Conservation (phyloP, 352 stramenopile species). For the Phytophthora capsici region DNA sequence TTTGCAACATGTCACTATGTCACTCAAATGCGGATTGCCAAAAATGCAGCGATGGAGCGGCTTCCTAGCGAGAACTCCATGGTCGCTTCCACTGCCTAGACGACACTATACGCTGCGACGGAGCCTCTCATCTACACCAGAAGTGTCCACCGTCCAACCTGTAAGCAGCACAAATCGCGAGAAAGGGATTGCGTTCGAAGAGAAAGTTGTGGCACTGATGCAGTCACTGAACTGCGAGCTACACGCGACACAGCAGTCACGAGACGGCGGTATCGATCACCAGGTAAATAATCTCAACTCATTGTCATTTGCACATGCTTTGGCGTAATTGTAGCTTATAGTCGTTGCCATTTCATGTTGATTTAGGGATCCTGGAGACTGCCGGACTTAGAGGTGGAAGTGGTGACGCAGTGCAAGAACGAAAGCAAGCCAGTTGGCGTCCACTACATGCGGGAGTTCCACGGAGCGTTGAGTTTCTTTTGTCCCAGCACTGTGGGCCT, state of each 20-base stretch:
- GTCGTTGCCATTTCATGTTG: conserved; percentile 2
- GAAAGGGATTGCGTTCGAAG: conserved; percentile 71
- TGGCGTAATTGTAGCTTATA: background rate
- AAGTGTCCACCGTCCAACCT: background rate
- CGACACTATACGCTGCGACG: conserved; percentile 2
- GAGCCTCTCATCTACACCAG: conserved; percentile 5
- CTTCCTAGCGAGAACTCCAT: conserved; percentile 1
- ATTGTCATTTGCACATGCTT: background rate
- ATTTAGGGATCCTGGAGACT: conserved; percentile 68
- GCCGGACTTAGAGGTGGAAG: conserved; percentile 62
- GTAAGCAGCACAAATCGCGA: conserved; percentile 28
- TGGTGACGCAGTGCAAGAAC: conserved; percentile 88
- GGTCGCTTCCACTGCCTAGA: background rate
- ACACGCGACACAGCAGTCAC: conserved; percentile 63
- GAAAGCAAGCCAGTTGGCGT: conserved; percentile 74
- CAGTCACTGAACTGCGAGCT: conserved; percentile 56
- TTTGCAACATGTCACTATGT: conserved; percentile 13
- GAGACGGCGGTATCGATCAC: conserved; percentile 81
- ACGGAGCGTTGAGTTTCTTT: conserved; percentile 67
- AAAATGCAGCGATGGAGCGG: background rate
- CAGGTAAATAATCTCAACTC: conserved; percentile 23
- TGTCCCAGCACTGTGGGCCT: conserved; percentile 55
- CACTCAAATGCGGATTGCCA: conserved; percentile 10
- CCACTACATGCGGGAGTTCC: conserved; percentile 74
- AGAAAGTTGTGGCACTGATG: conserved; percentile 66